Conservation (phyloP, 805 yeast species). For the Starmera pachycereana region DNA sequence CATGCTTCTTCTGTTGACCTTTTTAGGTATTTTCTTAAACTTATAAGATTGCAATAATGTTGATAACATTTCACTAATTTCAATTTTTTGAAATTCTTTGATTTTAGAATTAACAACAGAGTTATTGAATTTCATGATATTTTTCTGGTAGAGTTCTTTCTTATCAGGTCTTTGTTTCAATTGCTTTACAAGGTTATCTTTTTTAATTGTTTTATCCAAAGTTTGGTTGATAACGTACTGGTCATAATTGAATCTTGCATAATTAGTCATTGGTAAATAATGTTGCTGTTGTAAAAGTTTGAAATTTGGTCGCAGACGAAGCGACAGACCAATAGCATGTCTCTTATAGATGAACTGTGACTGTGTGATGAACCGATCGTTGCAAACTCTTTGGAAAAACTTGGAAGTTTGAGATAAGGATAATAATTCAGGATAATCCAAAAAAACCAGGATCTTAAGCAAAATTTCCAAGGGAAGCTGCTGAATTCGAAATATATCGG, state of each 20-base stretch:
- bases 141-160: constrained; percentile 11
- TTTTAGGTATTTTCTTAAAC: constrained; percentile 1
- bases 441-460: constrained; percentile 12
- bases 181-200: constrained; percentile 10
- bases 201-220: constrained; percentile 9
- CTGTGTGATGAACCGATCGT: constrained; percentile 12
- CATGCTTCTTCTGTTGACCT: constrained; percentile 2
- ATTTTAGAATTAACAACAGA: constrained; percentile 4
- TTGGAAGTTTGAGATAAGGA: constrained; percentile 10
- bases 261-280: constrained; percentile 8
- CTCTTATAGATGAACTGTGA: constrained; percentile 13
- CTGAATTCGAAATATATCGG: constrained; percentile 11
- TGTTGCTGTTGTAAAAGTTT: constrained; percentile 8
- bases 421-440: constrained; percentile 15
- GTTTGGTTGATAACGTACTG: constrained; percentile 1
- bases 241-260: constrained; percentile 2
- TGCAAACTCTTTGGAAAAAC: constrained; percentile 9
- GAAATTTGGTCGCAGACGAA: constrained; percentile 8
- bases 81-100: constrained; percentile 7
- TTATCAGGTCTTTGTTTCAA: constrained; percentile 12
- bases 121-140: constrained; percentile 8
- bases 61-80: constrained; percentile 10
- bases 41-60: constrained; percentile 7
- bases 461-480: constrained; percentile 16
- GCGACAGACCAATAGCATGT: constrained; percentile 11